Evolutionary conservation across 1,284 basidiomycete species (phyloP), one percentile per base, ranked within the genome.

Genomic region (Melampsora allii-populina): DNA sequence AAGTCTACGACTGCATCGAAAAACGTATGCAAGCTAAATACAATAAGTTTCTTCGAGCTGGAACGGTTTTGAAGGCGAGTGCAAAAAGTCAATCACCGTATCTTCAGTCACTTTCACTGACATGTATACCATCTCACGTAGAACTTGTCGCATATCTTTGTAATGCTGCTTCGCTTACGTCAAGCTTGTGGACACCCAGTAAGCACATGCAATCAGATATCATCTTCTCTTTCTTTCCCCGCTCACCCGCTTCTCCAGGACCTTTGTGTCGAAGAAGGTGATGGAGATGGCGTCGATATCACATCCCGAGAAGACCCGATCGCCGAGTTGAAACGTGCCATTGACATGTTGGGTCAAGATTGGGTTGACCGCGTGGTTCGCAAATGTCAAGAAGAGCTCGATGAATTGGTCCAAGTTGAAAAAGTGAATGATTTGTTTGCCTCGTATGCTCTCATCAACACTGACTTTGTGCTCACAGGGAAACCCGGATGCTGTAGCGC

Each of bases 1-100:
- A 85, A 2, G 84, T 90, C 9, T 87, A 87, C 77, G 81, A 77
- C 10, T 58, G n/a, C 19, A 83, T 88, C 39, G 87, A 88, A 79
- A 82, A 83, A 6, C 81, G 80, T n/a, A 84, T 84, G 45, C 87
- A 88, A 76, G 84, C 82, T 0, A 86, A 80, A 39, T 88, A 88
- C 81, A 88, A 87, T 77, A 82, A 84, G 21, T 88, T 84, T 81
- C 81, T 88, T 21, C 80, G 82, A 48, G 76, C 65, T 5, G 81
- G 82, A 9, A 83, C 82, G 0, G 79, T 84, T 9, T 76, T 83
- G 73, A 83, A 85, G 80, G 66, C 60, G 5, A 46, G 56, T 12
- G 27, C 31, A 14, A 24, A n/a, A 24, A 31, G 33, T n/a, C 46
- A 6, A 14, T 50, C 19, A n/a, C 2, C 6, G 53, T 29, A 31